phyloP scores from a whole-genome alignment of 192 early-diverging fungal genomes.

The Umbelopsis vinacea region DNA sequence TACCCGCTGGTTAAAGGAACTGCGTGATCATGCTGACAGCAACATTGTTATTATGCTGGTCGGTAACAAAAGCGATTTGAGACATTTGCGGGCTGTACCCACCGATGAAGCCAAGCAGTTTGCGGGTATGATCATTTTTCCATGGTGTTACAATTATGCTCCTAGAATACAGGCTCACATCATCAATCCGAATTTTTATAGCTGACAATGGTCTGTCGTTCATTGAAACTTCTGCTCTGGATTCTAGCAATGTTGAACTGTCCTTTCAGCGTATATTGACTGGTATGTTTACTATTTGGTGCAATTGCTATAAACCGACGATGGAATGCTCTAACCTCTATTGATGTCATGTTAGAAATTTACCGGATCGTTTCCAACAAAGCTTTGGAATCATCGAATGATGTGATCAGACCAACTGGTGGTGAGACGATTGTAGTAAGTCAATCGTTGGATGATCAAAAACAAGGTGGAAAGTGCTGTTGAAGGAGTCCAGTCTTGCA shows the following conservation, averaged over 20 bases:
- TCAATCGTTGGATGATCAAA: constrained; percentile 61
- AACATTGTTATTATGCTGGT: constrained; percentile 99
- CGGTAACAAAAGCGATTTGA: constrained; percentile 98
- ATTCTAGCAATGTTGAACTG: constrained; percentile 94
- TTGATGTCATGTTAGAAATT: constrained; percentile 65
- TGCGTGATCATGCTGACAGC: constrained; percentile 94
- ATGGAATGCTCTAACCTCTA: constrained; percentile 15
- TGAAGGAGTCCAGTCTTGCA: constrained; percentile 38
- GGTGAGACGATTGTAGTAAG: constrained; percentile 75
- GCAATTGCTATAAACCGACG: background rate
- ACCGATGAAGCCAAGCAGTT: constrained; percentile 98
- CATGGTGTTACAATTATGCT: too few relatives aligned
- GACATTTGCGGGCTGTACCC: constrained; percentile 94
- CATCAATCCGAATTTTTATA: constrained; percentile 23
- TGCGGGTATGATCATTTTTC: constrained; percentile 64
- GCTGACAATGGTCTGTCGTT: constrained; percentile 92
- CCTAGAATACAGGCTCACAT: constrained; percentile 6
- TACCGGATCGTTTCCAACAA: constrained; percentile 98
- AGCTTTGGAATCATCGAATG: constrained; percentile 82
- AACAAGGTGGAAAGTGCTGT: constrained; percentile 66
- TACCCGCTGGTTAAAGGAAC: constrained; percentile 96
- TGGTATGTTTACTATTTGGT: constrained; percentile 55
- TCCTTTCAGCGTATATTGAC: constrained; percentile 96
- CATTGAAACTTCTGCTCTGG: constrained; percentile 98
- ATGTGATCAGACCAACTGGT: constrained; percentile 68